Percentiles rank a stretch among this genome's conserved stretches.
phyloP scores from a whole-genome alignment of 805 yeast genomes.

The Clavispora fructus region DNA sequence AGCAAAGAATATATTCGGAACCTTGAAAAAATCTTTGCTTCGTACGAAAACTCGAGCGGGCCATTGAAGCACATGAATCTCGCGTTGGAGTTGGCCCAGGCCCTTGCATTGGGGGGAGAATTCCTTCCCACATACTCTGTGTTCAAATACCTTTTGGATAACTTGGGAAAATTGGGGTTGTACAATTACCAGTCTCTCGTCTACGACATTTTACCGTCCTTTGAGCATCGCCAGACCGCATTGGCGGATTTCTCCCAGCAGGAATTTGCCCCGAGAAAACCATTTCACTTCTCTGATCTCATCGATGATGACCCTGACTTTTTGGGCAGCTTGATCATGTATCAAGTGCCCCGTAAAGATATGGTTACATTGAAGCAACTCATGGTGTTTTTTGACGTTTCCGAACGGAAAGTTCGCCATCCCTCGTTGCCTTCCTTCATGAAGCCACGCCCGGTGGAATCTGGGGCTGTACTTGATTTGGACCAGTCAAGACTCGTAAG shows the following conservation, averaged over 20 bases:
- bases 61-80: conserved; percentile 8
- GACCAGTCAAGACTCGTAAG: conserved; percentile 5
- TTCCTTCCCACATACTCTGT: conserved; percentile 21
- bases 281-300: conserved; percentile 19
- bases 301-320: conserved; percentile 28
- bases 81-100: conserved; percentile 7
- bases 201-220: conserved; percentile 21
- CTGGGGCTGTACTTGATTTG: neutral
- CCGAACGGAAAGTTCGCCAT: conserved; percentile 9
- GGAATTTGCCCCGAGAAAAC: conserved; percentile 9
- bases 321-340: conserved; percentile 22
- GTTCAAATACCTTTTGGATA: conserved; percentile 21
- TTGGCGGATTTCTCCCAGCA: conserved; percentile 13
- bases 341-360: conserved; percentile 19
- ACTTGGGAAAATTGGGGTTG: conserved; percentile 18
- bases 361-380: conserved; percentile 17
- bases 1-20: conserved; percentile 18
- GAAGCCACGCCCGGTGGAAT: neutral
- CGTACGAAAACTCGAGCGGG: conserved; percentile 8
- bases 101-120: conserved; percentile 8
- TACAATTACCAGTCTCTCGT: conserved; percentile 24
- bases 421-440: conserved; percentile 7
- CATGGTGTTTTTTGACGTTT: conserved; percentile 21
- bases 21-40: conserved; percentile 15
- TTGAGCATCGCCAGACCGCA: conserved; percentile 16